phyloP scores from a whole-genome alignment of 805 yeast genomes.

The Saturnispora mendoncae region DNA sequence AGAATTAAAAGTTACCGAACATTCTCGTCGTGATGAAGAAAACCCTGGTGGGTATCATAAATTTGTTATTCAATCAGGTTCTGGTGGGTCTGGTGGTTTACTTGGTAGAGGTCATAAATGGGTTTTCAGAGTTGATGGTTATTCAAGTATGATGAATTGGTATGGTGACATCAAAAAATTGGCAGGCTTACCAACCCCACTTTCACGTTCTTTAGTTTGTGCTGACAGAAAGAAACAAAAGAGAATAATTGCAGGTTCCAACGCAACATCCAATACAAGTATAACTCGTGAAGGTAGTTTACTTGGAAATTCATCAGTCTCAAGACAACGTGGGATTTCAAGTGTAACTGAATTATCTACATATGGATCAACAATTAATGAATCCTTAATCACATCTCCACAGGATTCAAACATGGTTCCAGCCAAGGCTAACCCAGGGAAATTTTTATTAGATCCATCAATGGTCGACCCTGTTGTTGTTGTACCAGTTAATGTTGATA shows the following conservation, averaged over 20 bases:
- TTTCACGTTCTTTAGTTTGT: slow-evolving; percentile 44
- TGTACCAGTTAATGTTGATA: slow-evolving; percentile 10
- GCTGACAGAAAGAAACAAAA: slow-evolving; percentile 26
- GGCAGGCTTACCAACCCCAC: slow-evolving; percentile 53
- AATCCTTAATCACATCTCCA: slow-evolving; percentile 7
- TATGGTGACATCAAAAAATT: slow-evolving; percentile 64
- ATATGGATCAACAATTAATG: slow-evolving; percentile 3
- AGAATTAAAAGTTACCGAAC: slow-evolving; percentile 76
- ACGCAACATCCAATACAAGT: slow-evolving; percentile 15
- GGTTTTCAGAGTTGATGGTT: slow-evolving; percentile 88
- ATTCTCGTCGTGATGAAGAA: slow-evolving; percentile 60
- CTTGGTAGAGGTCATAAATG: slow-evolving; percentile 80
- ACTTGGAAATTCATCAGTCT: slow-evolving; percentile 1
- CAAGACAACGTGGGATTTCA: slow-evolving; percentile 4
- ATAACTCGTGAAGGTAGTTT: slow-evolving; percentile 12
- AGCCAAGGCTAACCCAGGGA: slow-evolving; percentile 5
- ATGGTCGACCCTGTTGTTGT: slow-evolving; percentile 10
- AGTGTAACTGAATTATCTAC: slow-evolving; percentile 6
- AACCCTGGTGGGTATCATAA: slow-evolving; percentile 50
- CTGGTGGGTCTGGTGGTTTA: slow-evolving; percentile 60
- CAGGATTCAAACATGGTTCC: neutral
- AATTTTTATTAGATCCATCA: slow-evolving; percentile 7
- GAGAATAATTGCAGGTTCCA: slow-evolving; percentile 14
- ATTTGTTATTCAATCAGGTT: slow-evolving; percentile 71
- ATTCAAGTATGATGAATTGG: slow-evolving; percentile 77